A percentile compares a stretch with the other conserved stretches of the same genome.
Conservation (phyloP, 1,284 basidiomycete species). For the Microstroma glucosiphilum region DNA sequence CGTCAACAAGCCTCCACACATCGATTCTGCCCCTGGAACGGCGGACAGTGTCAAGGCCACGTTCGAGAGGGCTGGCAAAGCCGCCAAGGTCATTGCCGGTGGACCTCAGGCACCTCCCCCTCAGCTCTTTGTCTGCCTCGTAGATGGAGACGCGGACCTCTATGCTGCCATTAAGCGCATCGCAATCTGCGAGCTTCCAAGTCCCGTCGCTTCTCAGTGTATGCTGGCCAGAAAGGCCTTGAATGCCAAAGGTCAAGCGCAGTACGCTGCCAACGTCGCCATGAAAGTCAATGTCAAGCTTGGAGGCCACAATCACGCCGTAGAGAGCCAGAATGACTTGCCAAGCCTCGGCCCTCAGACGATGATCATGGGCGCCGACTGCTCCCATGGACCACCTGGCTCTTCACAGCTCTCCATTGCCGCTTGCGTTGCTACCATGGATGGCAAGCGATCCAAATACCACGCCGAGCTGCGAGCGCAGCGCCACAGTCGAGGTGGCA, state of each 20-base stretch:
- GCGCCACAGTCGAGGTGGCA: conserved; percentile 41
- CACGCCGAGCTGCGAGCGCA: conserved; percentile 53
- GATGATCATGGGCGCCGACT: conserved; percentile 53
- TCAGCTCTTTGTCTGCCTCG: conserved; percentile 30
- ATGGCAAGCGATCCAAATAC: conserved; percentile 51
- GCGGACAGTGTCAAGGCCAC: conserved; percentile 6
- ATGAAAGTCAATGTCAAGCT: conserved; percentile 53
- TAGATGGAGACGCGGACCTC: conserved; percentile 39
- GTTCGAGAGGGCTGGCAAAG: conserved; percentile 15
- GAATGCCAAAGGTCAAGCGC: conserved; percentile 43
- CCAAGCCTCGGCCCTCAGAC: conserved; percentile 40
- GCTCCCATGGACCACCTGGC: conserved; percentile 46
- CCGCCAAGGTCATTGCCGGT: conserved; percentile 14
- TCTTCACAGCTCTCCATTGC: conserved; percentile 54
- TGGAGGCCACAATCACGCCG: conserved; percentile 52
- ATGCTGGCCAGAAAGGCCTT: conserved; percentile 30
- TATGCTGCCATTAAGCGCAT: conserved; percentile 53
- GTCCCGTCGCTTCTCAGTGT: conserved; percentile 51
- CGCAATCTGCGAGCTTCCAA: conserved; percentile 42
- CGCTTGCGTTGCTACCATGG: conserved; percentile 52
- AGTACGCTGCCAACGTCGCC: conserved; percentile 53
- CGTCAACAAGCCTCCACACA: conserved; percentile 10
- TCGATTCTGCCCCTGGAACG: background rate
- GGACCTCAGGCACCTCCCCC: conserved; percentile 18
- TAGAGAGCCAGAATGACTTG: conserved; percentile 30